Evolutionary conservation across 1,139 yeast species (phyloP).

Genomic region (Candida sp.): DNA sequence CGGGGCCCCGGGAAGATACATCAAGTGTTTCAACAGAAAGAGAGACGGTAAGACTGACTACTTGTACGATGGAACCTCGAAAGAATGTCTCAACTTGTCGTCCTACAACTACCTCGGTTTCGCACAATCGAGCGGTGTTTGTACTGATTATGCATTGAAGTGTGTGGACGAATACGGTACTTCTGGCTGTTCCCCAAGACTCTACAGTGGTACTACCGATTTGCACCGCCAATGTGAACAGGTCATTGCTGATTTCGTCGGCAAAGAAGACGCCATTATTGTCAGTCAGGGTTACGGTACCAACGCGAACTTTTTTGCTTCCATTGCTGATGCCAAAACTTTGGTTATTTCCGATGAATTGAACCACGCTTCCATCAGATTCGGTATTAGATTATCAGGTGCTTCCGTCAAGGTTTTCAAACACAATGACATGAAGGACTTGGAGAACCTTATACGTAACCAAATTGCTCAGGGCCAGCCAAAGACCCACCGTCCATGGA

Average conservation of each 20-base stretch:
- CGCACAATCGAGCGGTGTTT: constrained; percentile 92
- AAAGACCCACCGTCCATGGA: constrained; percentile 97
- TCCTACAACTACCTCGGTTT: constrained; percentile 96
- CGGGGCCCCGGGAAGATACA: constrained; percentile 96
- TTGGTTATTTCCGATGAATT: constrained; percentile 92
- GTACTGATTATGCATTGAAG: constrained; percentile 80
- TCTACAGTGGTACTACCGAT: constrained; percentile 75
- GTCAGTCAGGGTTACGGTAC: constrained; percentile 98
- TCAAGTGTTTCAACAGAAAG: constrained; percentile 78
- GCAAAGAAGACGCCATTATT: constrained; percentile 86
- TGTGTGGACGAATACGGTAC: constrained; percentile 73
- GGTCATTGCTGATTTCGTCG: constrained; percentile 83
- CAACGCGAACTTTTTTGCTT: constrained; percentile 87
- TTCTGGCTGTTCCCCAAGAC: constrained; percentile 79
- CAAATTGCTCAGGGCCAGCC: constrained; percentile 98
- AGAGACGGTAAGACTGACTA: constrained; percentile 66
- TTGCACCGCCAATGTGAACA: constrained; percentile 77
- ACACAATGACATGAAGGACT: constrained; percentile 85
- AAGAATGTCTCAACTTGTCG: constrained; percentile 83
- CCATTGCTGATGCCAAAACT: constrained; percentile 85
- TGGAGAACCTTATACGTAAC: constrained; percentile 82
- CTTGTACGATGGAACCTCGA: constrained; percentile 73
- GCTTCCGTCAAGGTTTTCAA: constrained; percentile 92
- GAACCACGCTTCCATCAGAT: constrained; percentile 95
- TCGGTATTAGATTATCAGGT: constrained; percentile 92